Evolutionary conservation across 2,329 filamentous ascomycete species (phyloP).

Genomic region (Aureobasidium sp.): DNA sequence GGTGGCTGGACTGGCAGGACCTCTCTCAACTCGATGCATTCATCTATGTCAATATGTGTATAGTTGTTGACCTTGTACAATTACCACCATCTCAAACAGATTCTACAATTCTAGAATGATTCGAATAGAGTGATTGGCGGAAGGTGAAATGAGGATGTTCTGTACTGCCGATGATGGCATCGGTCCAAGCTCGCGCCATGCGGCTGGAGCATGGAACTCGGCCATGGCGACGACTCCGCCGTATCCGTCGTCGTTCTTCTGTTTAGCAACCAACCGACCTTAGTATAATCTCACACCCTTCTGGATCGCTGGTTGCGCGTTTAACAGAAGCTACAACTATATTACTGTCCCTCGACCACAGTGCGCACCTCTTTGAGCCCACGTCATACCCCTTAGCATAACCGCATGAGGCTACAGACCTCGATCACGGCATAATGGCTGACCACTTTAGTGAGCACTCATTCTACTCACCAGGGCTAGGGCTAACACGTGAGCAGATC

Average conservation of each 20-base stretch:
- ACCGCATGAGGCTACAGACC: slow-evolving; percentile 5
- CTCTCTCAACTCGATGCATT: slow-evolving; percentile 6
- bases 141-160: background rate
- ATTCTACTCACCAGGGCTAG: no score
- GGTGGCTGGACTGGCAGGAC: background rate
- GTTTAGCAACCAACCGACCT: background rate
- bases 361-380: background rate
- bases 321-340: background rate
- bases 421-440: slow-evolving; percentile 12
- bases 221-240: background rate
- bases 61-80: background rate
- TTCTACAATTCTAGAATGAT: background rate
- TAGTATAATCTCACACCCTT: background rate
- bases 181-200: background rate
- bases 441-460: slow-evolving; percentile 16
- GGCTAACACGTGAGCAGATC: slow-evolving; percentile 23
- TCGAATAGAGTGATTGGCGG: background rate
- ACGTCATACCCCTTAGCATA: slow-evolving; percentile 10
- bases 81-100: background rate
- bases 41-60: background rate
- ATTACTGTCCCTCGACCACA: background rate
- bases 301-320: background rate
- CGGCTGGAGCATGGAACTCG: background rate
- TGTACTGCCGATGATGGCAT: slow-evolving; percentile 2
- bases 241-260: background rate